Percentiles rank a stretch among this genome's conserved stretches.
Conservation (phyloP, 495 filamentous ascomycete genomes). For the Cairneyella variabilis region DNA sequence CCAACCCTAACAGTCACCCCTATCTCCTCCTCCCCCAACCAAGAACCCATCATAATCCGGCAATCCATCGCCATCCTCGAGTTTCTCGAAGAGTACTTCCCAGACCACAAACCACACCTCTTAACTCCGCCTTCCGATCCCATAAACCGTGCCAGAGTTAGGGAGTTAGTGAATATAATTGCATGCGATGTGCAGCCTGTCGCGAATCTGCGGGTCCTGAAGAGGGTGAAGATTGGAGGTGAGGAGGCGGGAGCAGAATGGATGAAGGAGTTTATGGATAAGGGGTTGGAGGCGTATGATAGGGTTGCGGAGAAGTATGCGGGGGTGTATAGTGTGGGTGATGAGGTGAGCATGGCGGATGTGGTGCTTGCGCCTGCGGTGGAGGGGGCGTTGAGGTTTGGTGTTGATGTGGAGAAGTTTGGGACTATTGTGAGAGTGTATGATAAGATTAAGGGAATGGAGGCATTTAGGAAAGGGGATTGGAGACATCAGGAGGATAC, state of each 20-base stretch:
- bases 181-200: conserved; percentile 46
- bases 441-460: conserved; percentile 32
- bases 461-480: conserved; percentile 39
- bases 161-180: conserved; percentile 43
- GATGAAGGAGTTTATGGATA: conserved; percentile 7
- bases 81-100: conserved; percentile 47
- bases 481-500: conserved; percentile 46
- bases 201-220: conserved; percentile 44
- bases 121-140: conserved; percentile 34
- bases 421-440: conserved; percentile 38
- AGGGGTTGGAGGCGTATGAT: conserved; percentile 47
- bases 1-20: conserved; percentile 41
- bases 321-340: conserved; percentile 46
- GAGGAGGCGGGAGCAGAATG: conserved; percentile 29
- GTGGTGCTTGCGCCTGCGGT: conserved; percentile 48
- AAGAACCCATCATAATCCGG: conserved; percentile 33
- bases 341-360: conserved; percentile 48
- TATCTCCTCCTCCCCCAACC: background rate
- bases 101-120: conserved; percentile 26
- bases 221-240: conserved; percentile 31
- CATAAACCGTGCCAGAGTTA: conserved; percentile 33
- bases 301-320: conserved; percentile 26
- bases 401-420: conserved; percentile 40
- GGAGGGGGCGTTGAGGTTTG: conserved; percentile 45
- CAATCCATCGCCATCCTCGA: conserved; percentile 52